Evolutionary conservation across 1,139 yeast genomes (phyloP).

Genomic region (Meyerozyma sp.): DNA sequence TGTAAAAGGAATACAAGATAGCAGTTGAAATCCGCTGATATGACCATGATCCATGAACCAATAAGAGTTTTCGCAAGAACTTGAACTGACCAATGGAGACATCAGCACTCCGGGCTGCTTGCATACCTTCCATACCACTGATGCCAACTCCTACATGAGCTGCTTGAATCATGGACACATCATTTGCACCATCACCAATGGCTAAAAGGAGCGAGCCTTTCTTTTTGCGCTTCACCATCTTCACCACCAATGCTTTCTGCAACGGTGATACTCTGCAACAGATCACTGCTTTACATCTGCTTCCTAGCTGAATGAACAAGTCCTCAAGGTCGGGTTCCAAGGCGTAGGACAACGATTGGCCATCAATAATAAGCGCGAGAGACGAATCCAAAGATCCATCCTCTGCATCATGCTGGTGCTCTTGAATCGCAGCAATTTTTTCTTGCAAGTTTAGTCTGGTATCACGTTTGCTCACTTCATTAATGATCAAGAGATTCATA

Average conservation of each 20-base stretch:
- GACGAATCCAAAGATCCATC: conserved; percentile 53
- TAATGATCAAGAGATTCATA: conserved; percentile 86
- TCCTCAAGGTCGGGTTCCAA: conserved; percentile 78
- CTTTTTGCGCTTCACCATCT: conserved; percentile 72
- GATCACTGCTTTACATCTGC: conserved; percentile 82
- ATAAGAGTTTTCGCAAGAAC: conserved; percentile 69
- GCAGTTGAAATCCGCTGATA: conserved; percentile 92
- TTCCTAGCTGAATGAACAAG: conserved; percentile 71
- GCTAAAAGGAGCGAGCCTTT: conserved; percentile 78
- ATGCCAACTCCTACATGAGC: conserved; percentile 99
- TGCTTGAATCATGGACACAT: conserved; percentile 98
- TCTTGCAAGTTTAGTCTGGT: conserved; percentile 68
- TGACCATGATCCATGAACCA: conserved; percentile 98
- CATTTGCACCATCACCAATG: conserved; percentile 98
- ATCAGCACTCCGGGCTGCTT: conserved; percentile 97
- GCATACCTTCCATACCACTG: conserved; percentile 99
- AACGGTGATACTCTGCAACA: conserved; percentile 98
- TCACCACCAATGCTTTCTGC: conserved; percentile 94
- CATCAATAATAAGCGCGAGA: conserved; percentile 89
- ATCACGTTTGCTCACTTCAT: conserved; percentile 76
- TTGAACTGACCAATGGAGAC: conserved; percentile 95
- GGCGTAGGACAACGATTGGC: conserved; percentile 82
- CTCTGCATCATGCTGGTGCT: conserved; percentile 64
- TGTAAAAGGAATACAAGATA: conserved; percentile 89
- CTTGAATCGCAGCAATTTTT: conserved; percentile 69